phyloP scores from a whole-genome alignment of 495 filamentous ascomycete species.

The Aspergillus avenaceus region DNA sequence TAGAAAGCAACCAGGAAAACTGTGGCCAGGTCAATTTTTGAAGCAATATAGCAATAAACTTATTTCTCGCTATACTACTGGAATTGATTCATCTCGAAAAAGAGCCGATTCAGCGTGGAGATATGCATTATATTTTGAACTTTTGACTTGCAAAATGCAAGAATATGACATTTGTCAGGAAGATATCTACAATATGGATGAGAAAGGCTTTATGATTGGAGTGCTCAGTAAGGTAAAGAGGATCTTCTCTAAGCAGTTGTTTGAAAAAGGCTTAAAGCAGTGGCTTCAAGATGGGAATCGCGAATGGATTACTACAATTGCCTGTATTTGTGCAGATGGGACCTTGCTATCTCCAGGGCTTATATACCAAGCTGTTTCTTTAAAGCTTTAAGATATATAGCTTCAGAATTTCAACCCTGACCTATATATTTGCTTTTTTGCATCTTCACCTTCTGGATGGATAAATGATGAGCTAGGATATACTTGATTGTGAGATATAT shows the following conservation, averaged over 20 bases:
- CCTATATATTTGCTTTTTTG: neutral
- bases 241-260: conserved; percentile 7
- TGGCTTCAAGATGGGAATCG: conserved; percentile 7
- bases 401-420: conserved; percentile 5
- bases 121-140: conserved; percentile 1
- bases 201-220: neutral
- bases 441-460: neutral
- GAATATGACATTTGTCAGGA: neutral
- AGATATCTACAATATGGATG: conserved; percentile 3
- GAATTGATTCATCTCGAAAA: neutral
- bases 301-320: conserved; percentile 8
- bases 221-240: neutral
- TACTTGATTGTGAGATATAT: neutral
- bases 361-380: neutral
- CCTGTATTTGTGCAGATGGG: conserved; percentile 2
- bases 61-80: neutral
- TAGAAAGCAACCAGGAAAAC: neutral
- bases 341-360: neutral
- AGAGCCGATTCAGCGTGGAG: neutral
- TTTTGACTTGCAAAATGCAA: neutral
- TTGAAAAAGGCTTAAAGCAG: neutral
- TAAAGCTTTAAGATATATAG: neutral
- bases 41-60: neutral
- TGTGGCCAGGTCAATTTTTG: neutral
- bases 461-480: conserved; percentile 7